A percentile compares a stretch with the other conserved stretches of the same genome.
Evolutionary conservation across 495 filamentous ascomycete species (phyloP).

Genomic region (Aspergillus cavernicola): DNA sequence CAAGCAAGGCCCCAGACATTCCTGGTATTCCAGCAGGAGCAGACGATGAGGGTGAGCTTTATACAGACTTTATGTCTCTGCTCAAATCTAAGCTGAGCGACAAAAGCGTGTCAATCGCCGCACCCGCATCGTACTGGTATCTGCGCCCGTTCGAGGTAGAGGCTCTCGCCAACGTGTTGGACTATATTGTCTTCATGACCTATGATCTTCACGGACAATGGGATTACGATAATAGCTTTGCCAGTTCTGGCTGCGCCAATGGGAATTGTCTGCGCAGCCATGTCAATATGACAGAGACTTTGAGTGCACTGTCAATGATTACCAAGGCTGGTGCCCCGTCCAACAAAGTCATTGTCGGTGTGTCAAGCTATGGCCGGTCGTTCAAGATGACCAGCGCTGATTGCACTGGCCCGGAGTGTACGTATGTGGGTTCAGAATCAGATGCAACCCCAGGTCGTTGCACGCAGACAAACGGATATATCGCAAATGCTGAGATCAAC

Average conservation of each 20-base stretch:
- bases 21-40: no score
- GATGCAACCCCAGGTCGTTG: background rate
- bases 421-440: slow-evolving; percentile 2
- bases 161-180: no score
- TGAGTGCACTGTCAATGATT: slow-evolving; percentile 37
- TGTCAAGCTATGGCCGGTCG: slow-evolving; percentile 25
- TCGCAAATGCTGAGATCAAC: slow-evolving; percentile 19
- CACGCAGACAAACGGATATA: slow-evolving; percentile 21
- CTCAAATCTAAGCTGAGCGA: no score
- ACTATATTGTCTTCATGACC: no score
- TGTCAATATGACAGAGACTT: slow-evolving; percentile 41
- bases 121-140: no score
- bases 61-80: no score
- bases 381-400: slow-evolving; percentile 14
- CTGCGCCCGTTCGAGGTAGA: no score
- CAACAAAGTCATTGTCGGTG: slow-evolving; percentile 37
- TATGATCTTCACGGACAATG: no score
- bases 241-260: slow-evolving; percentile 24
- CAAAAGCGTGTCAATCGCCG: no score
- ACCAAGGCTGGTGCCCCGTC: slow-evolving; percentile 45
- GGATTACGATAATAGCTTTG: slow-evolving; percentile 25
- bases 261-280: slow-evolving; percentile 41
- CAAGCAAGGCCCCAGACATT: no score
- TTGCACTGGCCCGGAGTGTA: slow-evolving; percentile 4
- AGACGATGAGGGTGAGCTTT: no score